Percentiles rank a stretch among this genome's conserved stretches.
phyloP scores from a whole-genome alignment of 2,329 filamentous ascomycete species.

The Cladosporium halotolerans region DNA sequence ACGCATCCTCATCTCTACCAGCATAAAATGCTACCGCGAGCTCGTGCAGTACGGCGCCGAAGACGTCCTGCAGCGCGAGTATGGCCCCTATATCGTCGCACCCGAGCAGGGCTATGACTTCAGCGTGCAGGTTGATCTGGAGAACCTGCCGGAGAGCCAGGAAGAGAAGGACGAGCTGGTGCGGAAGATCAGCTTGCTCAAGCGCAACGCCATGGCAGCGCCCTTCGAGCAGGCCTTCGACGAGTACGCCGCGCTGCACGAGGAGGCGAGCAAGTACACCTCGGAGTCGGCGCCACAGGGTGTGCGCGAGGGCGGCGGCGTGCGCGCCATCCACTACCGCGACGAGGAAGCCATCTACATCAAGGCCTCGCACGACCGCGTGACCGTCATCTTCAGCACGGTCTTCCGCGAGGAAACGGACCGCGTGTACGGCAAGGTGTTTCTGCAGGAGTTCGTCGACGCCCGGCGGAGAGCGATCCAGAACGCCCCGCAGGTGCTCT shows the following conservation, averaged over 20 bases:
- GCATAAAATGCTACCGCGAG: conserved; percentile 91
- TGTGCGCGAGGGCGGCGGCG: conserved; percentile 77
- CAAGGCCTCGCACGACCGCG: conserved; percentile 93
- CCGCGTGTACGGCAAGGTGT: conserved; percentile 94
- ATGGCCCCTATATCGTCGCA: conserved; percentile 80
- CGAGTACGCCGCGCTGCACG: conserved; percentile 78
- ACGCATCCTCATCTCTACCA: conserved; percentile 88
- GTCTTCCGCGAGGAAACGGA: conserved; percentile 98
- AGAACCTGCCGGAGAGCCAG: conserved; percentile 74
- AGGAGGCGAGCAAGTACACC: conserved; percentile 86
- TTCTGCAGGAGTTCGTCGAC: conserved; percentile 98
- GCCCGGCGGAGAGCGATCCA: conserved; percentile 90
- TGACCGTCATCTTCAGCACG: conserved; percentile 98
- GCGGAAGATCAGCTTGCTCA: conserved; percentile 79
- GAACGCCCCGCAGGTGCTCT: conserved; percentile 95
- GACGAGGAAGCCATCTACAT: conserved; percentile 99
- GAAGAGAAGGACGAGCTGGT: conserved; percentile 84
- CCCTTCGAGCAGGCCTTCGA: conserved; percentile 97
- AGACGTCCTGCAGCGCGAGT: conserved; percentile 86
- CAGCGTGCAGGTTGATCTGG: conserved; percentile 82
- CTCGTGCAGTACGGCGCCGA: conserved; percentile 89
- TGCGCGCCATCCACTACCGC: conserved; percentile 96
- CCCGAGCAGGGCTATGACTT: conserved; percentile 95
- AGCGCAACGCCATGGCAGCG: conserved; percentile 97
- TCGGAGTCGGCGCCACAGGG: conserved; percentile 91